These are phyloP conservation scores for Chrysoporthe cubensis DNA, from an alignment of 2,329 filamentous ascomycete species.

Conservation along the genomic window DNA sequence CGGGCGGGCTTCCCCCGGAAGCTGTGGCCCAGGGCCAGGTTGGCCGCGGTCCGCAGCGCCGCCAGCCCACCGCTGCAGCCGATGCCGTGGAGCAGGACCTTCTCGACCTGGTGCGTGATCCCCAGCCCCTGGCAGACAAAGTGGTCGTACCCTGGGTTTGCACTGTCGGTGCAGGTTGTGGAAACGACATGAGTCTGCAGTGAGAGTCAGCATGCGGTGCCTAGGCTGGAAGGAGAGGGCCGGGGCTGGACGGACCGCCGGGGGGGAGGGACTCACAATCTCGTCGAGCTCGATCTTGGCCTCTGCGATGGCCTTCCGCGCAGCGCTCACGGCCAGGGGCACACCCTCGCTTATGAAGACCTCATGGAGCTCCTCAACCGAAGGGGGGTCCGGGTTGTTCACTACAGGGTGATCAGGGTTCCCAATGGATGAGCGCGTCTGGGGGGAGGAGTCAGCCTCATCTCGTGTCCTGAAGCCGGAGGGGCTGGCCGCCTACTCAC, in stretches of 20 bases:
- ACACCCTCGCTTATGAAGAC: constrained; percentile 62
- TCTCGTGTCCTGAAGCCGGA: background rate
- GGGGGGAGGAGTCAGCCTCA: background rate
- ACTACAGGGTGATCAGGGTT: constrained; percentile 63
- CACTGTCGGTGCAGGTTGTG: constrained; percentile 71
- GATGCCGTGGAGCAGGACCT: constrained; percentile 67
- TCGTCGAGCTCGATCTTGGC: constrained; percentile 53
- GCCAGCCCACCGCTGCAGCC: constrained; percentile 69
- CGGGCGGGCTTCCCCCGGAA: constrained; percentile 63
- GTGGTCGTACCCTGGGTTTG: constrained; percentile 71
- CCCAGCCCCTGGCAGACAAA: constrained; percentile 64
- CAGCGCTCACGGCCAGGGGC: constrained; percentile 59
- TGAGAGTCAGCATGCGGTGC: no score
- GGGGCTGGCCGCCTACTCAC: constrained; percentile 22
- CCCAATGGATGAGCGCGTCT: constrained; percentile 62
- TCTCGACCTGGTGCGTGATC: constrained; percentile 62
- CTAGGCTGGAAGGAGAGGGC: no score
- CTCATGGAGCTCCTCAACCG: constrained; percentile 58
- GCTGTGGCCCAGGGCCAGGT: constrained; percentile 66
- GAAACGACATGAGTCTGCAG: constrained; percentile 66
- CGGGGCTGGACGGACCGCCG: background rate
- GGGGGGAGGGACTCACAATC: constrained; percentile 42
- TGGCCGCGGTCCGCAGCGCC: constrained; percentile 65
- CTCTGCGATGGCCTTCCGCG: constrained; percentile 59
- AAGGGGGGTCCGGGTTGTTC: constrained; percentile 57